Base-by-base conservation (phyloP, 1,139 yeast species). In the Citeromyces hawaiiensis region DNA sequence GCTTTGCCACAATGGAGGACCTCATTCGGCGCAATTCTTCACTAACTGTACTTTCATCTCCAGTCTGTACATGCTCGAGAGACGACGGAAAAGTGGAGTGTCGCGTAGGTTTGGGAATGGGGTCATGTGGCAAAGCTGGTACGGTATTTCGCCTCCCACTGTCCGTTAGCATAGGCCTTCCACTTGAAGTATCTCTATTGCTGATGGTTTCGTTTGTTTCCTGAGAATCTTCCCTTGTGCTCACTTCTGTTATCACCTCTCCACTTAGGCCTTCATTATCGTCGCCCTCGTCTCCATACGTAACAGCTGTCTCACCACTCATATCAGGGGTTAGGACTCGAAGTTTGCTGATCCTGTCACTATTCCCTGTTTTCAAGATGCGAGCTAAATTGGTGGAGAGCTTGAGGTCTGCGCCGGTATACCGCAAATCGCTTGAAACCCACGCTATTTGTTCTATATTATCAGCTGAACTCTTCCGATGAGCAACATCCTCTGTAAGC, bases 21-120 rank as follows among this genome's bases (percentile, higher is more conserved):
- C 72, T 55, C 67, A 70, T 63, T 42, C 68, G 57, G 40, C 59
- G 55, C 35, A 68, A 58, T 44, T 71, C 76, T 29, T 36, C 35
- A 3, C 39, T 39, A n/a, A 43, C 31, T 4, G 41, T 37, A 15
- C 34, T 30, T 16, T 36, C 17, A 14, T 39, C 38, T 6, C 27
- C 16, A 25, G 30, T 37, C 4, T 13, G 35, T 17, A 37, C 11
- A 34, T 39, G 36, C 7, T 37, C 16, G 10, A 38, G n/a, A 23
- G 32, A 15, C n/a, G 38, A 11, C 18, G 35, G 35, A 30, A 35
- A 39, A 8, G 41, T 36, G 7, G 43, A 41, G 23, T 41, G 38
- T 29, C 41, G 34, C 7, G 34, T 30, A 13, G 34, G 34, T n/a
- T 30, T 30, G 8, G 34, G 34, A 11, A 23, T 5, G 8, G 34